Base-by-base conservation (phyloP, 2,329 filamentous ascomycete species). In the Arthrobotrys conoides region DNA sequence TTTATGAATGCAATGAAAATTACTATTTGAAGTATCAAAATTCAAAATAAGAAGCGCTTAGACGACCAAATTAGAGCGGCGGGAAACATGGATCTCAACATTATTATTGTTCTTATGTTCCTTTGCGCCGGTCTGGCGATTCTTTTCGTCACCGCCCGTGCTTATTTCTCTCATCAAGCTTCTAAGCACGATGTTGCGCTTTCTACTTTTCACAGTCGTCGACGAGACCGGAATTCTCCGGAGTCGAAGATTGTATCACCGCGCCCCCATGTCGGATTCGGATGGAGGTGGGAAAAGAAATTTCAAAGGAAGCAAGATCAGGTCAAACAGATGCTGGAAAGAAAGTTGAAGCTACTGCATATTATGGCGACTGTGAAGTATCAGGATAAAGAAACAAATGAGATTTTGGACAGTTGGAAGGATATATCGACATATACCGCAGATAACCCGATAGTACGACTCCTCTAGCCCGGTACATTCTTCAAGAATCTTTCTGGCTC, bases 351-450 rank as follows among this genome's bases (percentile, higher is more conserved):
- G 55, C 12, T 78, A 53, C 36, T 78, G 27, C 75, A 78, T 65
- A 53, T 78, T 1, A 72, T 78, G 75, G 53, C 75, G n/a, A 78
- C 75, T 1, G 68, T 78, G 5, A 72, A 78, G 41, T 78, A 78
- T 24, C 61, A 72, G 12, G 75, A 72, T 18, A 72, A 68, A 20
- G 75, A 78, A 33, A 72, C 75, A 10, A 72, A 64, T 14, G 75
- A 69, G 27, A 64, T 72, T 44, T 22, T 69, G 8, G 63, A 72
- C 51, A 78, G 75, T 10, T 78, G 75, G 75, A 78, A 44, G 12
- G 68, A 78, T 24, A 78, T 72, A 9, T 65, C 75, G 4, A 44
- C 68, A n/a, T 78, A 78, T 65, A 65, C 53, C 18, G 55, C 14
- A 5, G 63, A 64, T 33, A 78, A 78, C 24, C 75, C 75, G 18